Conservation (phyloP, 1,139 yeast species). For the Blastobotrys buckinghamii region DNA sequence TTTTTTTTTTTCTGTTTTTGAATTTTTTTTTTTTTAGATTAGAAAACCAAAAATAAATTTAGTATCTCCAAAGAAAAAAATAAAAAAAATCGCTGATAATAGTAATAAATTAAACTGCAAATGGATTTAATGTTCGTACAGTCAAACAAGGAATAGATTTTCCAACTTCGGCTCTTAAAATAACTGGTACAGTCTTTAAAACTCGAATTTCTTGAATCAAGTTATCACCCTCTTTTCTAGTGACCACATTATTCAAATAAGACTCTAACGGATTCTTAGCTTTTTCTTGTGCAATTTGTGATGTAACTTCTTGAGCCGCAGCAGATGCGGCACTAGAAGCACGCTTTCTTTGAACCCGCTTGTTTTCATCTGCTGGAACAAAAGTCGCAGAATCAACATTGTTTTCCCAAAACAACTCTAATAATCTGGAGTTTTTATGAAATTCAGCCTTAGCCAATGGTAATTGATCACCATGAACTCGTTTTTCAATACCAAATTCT, state of each 20-base stretch:
- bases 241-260: constrained; percentile 45
- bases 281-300: constrained; percentile 9
- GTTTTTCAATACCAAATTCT: constrained; percentile 91
- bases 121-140: constrained; percentile 90
- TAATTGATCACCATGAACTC: constrained; percentile 96
- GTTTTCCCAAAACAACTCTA: constrained; percentile 88
- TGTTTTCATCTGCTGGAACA: constrained; percentile 61
- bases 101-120: constrained; percentile 40
- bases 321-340: constrained; percentile 56
- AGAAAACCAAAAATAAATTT: constrained; percentile 2
- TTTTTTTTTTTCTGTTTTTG: no score
- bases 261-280: constrained; percentile 28
- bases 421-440: constrained; percentile 57
- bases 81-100: no score
- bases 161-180: constrained; percentile 87
- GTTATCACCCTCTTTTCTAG: constrained; percentile 54
- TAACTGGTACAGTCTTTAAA: constrained; percentile 71
- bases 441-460: constrained; percentile 92
- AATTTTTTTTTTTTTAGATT: background rate
- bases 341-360: constrained; percentile 48
- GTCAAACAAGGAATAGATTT: constrained; percentile 88
- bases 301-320: constrained; percentile 47
- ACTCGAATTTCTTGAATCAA: constrained; percentile 77
- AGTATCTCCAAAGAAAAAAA: background rate
- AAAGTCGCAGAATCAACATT: constrained; percentile 89